These are phyloP conservation scores for Penicillium parvum DNA, from an alignment of 495 filamentous ascomycete species.

Conservation along the genomic window DNA sequence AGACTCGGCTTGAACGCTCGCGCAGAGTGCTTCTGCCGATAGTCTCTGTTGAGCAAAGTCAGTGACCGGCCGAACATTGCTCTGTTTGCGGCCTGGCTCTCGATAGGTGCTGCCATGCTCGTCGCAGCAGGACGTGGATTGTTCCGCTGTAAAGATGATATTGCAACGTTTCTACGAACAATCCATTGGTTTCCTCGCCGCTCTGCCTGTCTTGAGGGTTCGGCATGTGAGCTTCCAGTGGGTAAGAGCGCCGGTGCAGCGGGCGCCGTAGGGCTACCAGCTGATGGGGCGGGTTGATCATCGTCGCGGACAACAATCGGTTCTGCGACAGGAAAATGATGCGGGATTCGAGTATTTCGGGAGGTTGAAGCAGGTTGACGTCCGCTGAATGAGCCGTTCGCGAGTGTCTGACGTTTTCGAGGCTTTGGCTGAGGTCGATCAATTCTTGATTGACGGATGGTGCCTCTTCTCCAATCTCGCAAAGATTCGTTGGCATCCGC, in stretches of 20 bases:
- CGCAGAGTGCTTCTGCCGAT: constrained; percentile 15
- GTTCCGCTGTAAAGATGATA: constrained; percentile 34
- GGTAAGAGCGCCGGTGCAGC: neutral
- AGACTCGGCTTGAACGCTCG: constrained; percentile 18
- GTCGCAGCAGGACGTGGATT: constrained; percentile 36
- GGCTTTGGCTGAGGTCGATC: constrained; percentile 18
- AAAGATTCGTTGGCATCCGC: constrained; percentile 66
- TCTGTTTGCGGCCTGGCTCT: constrained; percentile 10
- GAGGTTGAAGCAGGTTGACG: constrained; percentile 6
- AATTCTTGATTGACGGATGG: constrained; percentile 46
- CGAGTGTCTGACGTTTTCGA: constrained; percentile 19
- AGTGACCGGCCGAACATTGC: constrained; percentile 28
- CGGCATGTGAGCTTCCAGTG: neutral
- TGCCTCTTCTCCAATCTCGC: constrained; percentile 71
- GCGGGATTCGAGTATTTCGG: constrained; percentile 4
- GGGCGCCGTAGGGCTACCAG: constrained; percentile 2
- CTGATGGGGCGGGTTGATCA: neutral
- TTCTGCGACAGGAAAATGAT: neutral
- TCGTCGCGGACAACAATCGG: neutral
- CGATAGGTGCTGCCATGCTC: constrained; percentile 26
- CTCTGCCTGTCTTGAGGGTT: constrained; percentile 11
- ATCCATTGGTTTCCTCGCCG: constrained; percentile 34
- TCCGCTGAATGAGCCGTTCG: constrained; percentile 14
- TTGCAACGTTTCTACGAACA: constrained; percentile 29
- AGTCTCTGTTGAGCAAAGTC: constrained; percentile 22